Conservation (phyloP, 257 asterid genomes). For the Nyctanthes arbortristis region DNA sequence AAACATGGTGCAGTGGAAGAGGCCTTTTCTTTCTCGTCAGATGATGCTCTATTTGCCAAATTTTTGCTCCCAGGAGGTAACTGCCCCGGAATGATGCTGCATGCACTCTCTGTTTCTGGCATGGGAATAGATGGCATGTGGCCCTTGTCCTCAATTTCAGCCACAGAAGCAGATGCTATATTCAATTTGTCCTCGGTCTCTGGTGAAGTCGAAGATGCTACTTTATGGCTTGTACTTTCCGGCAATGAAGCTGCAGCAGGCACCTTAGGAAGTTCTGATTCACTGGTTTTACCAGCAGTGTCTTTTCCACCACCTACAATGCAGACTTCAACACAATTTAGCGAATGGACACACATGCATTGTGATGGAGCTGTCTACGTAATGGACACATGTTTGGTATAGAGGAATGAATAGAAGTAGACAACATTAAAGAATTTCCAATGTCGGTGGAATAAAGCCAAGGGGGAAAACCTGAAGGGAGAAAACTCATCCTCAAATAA, state of each 20-base stretch:
- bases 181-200: slow-evolving; percentile 28
- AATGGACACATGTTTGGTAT: background rate
- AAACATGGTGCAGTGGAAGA: slow-evolving; percentile 24
- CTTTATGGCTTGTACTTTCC: slow-evolving; percentile 36
- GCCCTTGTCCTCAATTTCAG: slow-evolving; percentile 24
- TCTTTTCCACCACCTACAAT: slow-evolving; percentile 69
- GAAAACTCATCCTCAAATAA: too few species aligned
- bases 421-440: too few species aligned
- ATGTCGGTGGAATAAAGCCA: too few species aligned
- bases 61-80: slow-evolving; percentile 31
- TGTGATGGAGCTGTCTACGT: background rate
- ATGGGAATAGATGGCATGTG: slow-evolving; percentile 14
- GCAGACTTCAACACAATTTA: slow-evolving; percentile 16
- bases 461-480: too few species aligned
- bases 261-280: slow-evolving; percentile 41
- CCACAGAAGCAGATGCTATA: slow-evolving; percentile 17
- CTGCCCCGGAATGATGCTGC: slow-evolving; percentile 24
- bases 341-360: background rate
- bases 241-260: slow-evolving; percentile 33
- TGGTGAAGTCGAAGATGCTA: slow-evolving; percentile 26
- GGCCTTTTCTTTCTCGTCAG: slow-evolving; percentile 27
- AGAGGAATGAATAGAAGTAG: background rate
- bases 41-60: slow-evolving; percentile 24
- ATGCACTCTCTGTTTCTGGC: slow-evolving; percentile 20
- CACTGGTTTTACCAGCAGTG: slow-evolving; percentile 43